Evolutionary conservation across 164 flowering plant species (phyloP), one percentile per base, ranked within the genome.

Genomic region (Echeveria elegans): DNA sequence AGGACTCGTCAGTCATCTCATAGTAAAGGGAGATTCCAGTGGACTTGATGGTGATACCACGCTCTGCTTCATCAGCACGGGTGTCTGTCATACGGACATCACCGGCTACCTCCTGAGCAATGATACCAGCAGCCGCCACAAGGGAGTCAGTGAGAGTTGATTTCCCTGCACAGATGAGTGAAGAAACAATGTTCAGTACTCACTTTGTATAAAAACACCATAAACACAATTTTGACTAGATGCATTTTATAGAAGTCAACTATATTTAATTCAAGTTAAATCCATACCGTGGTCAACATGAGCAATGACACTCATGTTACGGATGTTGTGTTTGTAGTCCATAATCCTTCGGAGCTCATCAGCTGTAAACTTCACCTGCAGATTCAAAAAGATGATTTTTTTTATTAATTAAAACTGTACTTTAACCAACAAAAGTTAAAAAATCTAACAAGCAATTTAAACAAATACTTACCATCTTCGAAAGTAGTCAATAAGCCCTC

Each of bases 11-110:
- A 19, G 53, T 48, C 53, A 48, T 48, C 69, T 79, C 77, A 67
- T 81, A 81, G 60, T 83, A 83, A 15, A 83, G 81, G n/a, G 86
- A 83, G 64, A 83, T 83, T 26, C 84, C 86, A 59, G 86, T 83
- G 45, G 86, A 83, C 69, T 83, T 83, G 43, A 83, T 83, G 1
- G 86, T 81, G 65, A 83, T 81, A 40, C 86, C 86, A 73, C 86
- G 86, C 66, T 83, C 86, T 19, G 84, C 84, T 68, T 83, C 86
- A 77, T 83, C 86, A 2, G 80, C 78, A 43, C 86, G 85, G n/a
- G 86, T 83, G 70, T 83, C 86, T 6, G 86, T 83, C 84, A 83
- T 81, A 10, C 85, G 78, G 4, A 80, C 85, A 78, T 82, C 85
- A 43, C 81, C 81, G 58, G 88, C 86, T 71, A 78, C 83, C 67